Conservation (phyloP, 2,329 filamentous ascomycete genomes). For the Fusarium sp. region DNA sequence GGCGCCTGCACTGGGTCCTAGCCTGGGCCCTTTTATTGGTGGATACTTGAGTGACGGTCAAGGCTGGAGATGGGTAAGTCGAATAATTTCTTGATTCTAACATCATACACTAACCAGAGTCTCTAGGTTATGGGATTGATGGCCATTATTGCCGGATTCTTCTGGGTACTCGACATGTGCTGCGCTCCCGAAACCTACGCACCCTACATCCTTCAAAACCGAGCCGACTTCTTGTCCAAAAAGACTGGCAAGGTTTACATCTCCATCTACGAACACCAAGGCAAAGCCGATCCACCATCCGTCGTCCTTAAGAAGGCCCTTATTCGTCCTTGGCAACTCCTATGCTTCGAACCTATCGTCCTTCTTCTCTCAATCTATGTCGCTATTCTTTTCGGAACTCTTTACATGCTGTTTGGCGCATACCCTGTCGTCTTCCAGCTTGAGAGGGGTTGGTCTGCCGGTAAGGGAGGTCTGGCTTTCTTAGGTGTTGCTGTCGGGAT, state of each 20-base stretch:
- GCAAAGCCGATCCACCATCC: slow-evolving; percentile 55
- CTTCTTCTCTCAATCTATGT: slow-evolving; percentile 72
- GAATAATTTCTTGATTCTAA: rapidly evolving
- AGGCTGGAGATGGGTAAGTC: slow-evolving; percentile 67
- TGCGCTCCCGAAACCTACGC: slow-evolving; percentile 70
- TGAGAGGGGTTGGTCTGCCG: slow-evolving; percentile 65
- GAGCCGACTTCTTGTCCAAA: slow-evolving; percentile 62
- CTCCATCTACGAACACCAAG: slow-evolving; percentile 59
- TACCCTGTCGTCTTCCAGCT: slow-evolving; percentile 72
- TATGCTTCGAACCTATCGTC: slow-evolving; percentile 75
- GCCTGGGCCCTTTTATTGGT: slow-evolving; percentile 69
- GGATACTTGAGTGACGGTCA: slow-evolving; percentile 69
- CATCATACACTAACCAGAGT: not conserved
- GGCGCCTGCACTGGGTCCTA: slow-evolving; percentile 73
- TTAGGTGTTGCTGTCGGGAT: slow-evolving; percentile 75
- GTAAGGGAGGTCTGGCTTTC: slow-evolving; percentile 71
- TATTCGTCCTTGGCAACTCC: slow-evolving; percentile 70
- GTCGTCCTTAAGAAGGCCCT: slow-evolving; percentile 67
- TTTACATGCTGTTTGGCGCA: slow-evolving; percentile 66
- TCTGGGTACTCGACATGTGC: slow-evolving; percentile 66
- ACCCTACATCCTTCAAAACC: slow-evolving; percentile 65
- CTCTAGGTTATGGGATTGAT: slow-evolving; percentile 68
- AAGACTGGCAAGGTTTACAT: slow-evolving; percentile 67
- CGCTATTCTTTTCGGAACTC: slow-evolving; percentile 66
- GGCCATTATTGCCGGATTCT: slow-evolving; percentile 67